Conservation (phyloP, 345 rosid genomes). For the Acer yangbiense region DNA sequence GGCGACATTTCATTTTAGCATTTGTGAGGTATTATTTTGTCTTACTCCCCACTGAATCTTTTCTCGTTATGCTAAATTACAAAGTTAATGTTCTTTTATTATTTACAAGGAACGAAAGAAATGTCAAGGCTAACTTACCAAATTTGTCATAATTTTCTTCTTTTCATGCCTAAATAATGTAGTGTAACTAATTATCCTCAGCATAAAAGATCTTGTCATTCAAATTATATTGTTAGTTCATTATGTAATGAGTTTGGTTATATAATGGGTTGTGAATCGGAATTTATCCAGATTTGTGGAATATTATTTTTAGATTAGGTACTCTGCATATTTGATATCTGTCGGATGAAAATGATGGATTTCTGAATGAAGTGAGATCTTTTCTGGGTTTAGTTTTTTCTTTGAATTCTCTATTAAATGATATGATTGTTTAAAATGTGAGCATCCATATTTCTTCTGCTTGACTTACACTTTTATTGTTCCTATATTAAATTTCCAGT, state of each 20-base stretch:
- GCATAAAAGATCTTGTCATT: background rate
- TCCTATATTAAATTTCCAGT: slow-evolving; percentile 41
- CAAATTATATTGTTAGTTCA: background rate
- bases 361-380: slow-evolving; percentile 3
- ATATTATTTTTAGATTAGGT: background rate
- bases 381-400: background rate
- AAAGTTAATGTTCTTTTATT: background rate
- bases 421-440: background rate
- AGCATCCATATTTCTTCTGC: background rate
- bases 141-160: background rate
- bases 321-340: background rate
- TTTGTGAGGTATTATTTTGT: slow-evolving; percentile 69
- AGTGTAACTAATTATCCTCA: background rate
- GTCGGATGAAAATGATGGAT: background rate
- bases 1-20: slow-evolving; percentile 84
- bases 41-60: background rate
- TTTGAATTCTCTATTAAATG: background rate
- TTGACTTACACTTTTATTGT: background rate
- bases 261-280: background rate
- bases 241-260: background rate
- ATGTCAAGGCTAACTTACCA: background rate
- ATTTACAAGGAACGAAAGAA: background rate
- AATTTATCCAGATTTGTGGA: background rate
- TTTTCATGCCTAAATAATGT: background rate
- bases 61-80: background rate